Conservation (phyloP, 176 grass and related monocot genomes). For the Oryza meyeriana region DNA sequence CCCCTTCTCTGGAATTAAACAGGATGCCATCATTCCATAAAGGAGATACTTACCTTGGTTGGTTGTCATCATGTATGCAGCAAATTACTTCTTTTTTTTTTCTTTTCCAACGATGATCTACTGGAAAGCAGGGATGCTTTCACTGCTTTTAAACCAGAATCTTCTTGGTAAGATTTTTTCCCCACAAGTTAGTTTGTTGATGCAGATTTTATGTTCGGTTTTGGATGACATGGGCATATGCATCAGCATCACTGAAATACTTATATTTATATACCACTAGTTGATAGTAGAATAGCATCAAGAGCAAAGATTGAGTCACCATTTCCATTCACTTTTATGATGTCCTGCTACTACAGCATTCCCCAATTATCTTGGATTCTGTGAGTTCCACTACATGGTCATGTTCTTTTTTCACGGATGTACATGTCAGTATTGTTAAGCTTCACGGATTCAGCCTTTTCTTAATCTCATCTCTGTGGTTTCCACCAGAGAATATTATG, state of each 20-base stretch:
- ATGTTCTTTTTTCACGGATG: background rate
- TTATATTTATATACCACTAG: constrained; percentile 5
- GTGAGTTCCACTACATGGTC: background rate
- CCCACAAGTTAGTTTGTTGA: background rate
- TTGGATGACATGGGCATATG: background rate
- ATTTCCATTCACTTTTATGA: background rate
- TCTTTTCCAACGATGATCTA: background rate
- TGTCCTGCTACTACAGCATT: background rate
- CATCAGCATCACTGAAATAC: background rate
- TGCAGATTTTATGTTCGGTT: background rate
- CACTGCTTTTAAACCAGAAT: constrained; percentile 3
- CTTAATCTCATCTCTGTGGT: background rate
- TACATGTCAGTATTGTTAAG: background rate
- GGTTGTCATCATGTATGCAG: background rate
- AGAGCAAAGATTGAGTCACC: background rate
- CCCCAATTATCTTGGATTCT: background rate
- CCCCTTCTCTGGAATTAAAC: background rate
- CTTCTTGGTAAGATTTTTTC: background rate
- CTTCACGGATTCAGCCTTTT: background rate
- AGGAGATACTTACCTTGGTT: background rate
- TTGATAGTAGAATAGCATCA: background rate
- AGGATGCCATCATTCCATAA: background rate
- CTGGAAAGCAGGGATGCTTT: background rate
- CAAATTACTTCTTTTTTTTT: background rate
- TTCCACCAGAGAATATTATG: constrained; percentile 3